Conservation (phyloP, 228 moss, liverwort and hornwort species). For the Sphagnum fallax region DNA sequence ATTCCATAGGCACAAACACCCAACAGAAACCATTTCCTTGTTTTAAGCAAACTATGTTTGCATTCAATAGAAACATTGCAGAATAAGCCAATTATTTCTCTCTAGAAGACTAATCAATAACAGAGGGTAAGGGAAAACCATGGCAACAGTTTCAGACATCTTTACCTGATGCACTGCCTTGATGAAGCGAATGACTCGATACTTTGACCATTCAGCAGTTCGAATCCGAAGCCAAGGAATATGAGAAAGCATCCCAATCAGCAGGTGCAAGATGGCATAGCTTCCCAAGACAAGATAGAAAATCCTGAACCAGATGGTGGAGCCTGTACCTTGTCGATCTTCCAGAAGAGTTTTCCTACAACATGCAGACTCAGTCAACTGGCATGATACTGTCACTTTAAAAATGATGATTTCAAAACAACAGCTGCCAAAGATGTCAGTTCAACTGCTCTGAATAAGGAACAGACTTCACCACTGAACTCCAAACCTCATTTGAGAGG, state of each 20-base stretch:
- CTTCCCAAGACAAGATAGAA: conserved; percentile 75
- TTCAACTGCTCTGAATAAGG: not conserved
- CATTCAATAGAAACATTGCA: not conserved
- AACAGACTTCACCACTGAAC: not conserved
- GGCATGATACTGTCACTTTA: not conserved
- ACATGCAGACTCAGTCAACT: conserved; percentile 5
- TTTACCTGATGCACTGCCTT: conserved; percentile 67
- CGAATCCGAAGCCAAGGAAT: conserved; percentile 77
- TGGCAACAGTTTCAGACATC: not conserved
- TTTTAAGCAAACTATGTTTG: not conserved
- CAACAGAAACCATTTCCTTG: no score
- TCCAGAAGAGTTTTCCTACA: conserved; percentile 85
- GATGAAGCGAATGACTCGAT: conserved; percentile 47
- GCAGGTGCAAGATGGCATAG: conserved; percentile 57
- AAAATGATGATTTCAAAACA: not conserved
- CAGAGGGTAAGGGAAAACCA: not conserved
- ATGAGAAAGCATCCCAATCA: conserved; percentile 52
- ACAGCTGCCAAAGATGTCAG: not conserved
- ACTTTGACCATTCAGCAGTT: conserved; percentile 60
- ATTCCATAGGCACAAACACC: no score
- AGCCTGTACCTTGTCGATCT: conserved; percentile 42
- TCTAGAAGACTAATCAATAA: not conserved
- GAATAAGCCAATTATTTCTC: not conserved
- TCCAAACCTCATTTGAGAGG: no score
- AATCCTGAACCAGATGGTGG: conserved; percentile 50